Percentiles rank a stretch among this genome's conserved stretches.
phyloP scores from a whole-genome alignment of 805 yeast species.

The Monosporozyma aquatica region DNA sequence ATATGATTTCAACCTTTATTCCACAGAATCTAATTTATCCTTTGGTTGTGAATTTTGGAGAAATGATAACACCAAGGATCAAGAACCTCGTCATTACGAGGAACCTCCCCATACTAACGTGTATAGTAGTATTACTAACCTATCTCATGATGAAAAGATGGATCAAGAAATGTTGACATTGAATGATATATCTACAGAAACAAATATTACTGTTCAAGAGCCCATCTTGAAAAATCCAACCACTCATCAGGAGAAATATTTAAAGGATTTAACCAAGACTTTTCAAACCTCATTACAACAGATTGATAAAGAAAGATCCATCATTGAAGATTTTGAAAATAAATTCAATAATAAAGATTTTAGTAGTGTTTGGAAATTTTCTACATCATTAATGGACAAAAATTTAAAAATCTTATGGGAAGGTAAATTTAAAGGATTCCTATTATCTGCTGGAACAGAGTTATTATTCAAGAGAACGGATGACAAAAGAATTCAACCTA shows the following conservation, averaged over 20 bases:
- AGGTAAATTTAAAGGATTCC: conserved; percentile 71
- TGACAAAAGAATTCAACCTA: not conserved
- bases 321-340: conserved; percentile 43
- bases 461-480: conserved; percentile 34
- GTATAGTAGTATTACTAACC: not conserved
- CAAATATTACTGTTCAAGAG: not conserved
- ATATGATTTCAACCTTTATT: conserved; percentile 83
- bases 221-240: not conserved
- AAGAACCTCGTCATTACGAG: too few relatives aligned
- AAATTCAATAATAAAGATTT: conserved; percentile 46
- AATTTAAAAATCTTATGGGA: conserved; percentile 72
- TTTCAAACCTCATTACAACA: conserved; percentile 28
- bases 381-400: conserved; percentile 58
- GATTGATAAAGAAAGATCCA: conserved; percentile 31
- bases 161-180: not conserved
- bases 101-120: too few relatives aligned
- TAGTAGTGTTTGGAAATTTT: conserved; percentile 62
- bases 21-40: conserved; percentile 79
- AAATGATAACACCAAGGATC: not conserved
- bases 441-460: conserved; percentile 66
- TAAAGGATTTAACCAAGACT: conserved; percentile 23
- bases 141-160: conserved; percentile 45
- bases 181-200: not conserved
- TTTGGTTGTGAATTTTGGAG: conserved; percentile 80
- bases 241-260: conserved; percentile 13